Conservation (phyloP, 108 stramenopile genomes). For the Nitzschia sp. region DNA sequence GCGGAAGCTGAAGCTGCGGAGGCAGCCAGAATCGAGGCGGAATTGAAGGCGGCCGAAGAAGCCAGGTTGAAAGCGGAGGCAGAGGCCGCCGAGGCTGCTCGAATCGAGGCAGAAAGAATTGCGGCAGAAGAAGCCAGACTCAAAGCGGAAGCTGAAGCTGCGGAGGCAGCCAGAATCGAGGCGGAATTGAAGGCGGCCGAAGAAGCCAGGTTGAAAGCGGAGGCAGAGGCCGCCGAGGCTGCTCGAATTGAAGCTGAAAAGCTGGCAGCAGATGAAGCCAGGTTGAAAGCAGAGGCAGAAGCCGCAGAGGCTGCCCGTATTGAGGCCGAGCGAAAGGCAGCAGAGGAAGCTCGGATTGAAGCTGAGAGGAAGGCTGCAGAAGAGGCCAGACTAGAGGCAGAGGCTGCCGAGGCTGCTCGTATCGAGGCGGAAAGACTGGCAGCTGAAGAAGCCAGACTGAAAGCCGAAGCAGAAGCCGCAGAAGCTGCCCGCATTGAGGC, state of each 20-base stretch:
- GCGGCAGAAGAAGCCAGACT: neutral
- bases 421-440: neutral
- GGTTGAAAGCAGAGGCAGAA: constrained; percentile 1
- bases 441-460: neutral
- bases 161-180: constrained; percentile 5
- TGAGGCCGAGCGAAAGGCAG: constrained; percentile 3
- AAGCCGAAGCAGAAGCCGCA: constrained; percentile 6
- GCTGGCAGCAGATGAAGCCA: neutral
- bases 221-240: constrained; percentile 13
- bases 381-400: constrained; percentile 8
- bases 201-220: neutral
- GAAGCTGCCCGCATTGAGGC: constrained; percentile 4
- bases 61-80: neutral
- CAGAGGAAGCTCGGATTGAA: constrained; percentile 9
- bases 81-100: constrained; percentile 9
- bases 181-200: constrained; percentile 11
- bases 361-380: constrained; percentile 13
- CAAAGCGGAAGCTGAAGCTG: constrained; percentile 4
- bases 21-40: constrained; percentile 6
- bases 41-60: constrained; percentile 13
- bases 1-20: constrained; percentile 1
- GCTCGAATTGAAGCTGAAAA: constrained; percentile 10
- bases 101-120: constrained; percentile 11
- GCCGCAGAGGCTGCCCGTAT: constrained; percentile 5
- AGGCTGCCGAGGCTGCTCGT: neutral